Evolutionary conservation across 106 monocot genomes (phyloP), one percentile per base, ranked within the genome.

Genomic region (Allium cepa): DNA sequence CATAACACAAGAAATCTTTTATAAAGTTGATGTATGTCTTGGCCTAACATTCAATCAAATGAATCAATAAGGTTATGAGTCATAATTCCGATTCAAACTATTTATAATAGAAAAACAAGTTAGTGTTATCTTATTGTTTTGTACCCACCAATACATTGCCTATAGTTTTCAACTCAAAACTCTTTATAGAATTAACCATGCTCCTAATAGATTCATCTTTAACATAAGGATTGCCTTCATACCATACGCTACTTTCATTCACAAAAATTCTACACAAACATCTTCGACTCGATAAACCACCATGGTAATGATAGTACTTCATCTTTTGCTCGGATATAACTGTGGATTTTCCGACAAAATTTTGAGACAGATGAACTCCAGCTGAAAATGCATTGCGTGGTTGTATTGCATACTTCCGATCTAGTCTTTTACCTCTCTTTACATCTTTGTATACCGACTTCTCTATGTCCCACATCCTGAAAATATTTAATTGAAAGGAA

Each of bases 381-480:
- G 83, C 80, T 4, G 90, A 83, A 9, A 77, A 76, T 9, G 79
- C 90, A 46, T 72, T 74, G 26, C 83, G 75, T 5, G 90, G 81
- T 71, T 87, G 86, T 50, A 90, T 72, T 11, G 81, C 86, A 17
- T 90, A 90, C 69, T 91, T 91, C 14, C 90, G 60, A 71, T 88
- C 88, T 27, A 82, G 58, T 26, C 82, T 62, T 36, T 80, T 52
- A 0, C 71, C 78, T 3, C 80, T 55, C 59, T 79, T 83, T 17
- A 76, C 79, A 46, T 92, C 85, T 47, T 79, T 62, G 85, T 83
- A 92, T 8, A 92, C 82, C 36, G 87, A 72, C 73, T 88, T 88
- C 76, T 92, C 92, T 13, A 92, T 67, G 3, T 85, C 92, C 92
- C 92, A 88, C 76, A 80, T 77, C 73, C 91, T 89, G 79, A 11